Percentiles rank a stretch among this genome's conserved stretches.
phyloP scores from a whole-genome alignment of 2,329 filamentous ascomycete species.

The Cercospora berteroae region DNA sequence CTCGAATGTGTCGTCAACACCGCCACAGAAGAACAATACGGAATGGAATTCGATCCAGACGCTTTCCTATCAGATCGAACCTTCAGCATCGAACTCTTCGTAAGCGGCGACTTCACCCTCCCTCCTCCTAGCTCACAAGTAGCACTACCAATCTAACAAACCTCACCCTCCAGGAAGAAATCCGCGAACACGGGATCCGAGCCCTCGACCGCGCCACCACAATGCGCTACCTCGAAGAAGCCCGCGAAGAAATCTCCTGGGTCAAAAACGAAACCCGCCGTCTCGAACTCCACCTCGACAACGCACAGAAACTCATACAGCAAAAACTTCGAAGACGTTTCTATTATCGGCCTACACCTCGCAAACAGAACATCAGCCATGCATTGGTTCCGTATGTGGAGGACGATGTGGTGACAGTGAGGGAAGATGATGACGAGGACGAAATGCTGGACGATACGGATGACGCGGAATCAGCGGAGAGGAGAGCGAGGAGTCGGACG shows the following conservation, averaged over 20 bases:
- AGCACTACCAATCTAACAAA: not conserved
- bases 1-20: constrained; percentile 13
- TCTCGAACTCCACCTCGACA: constrained; percentile 19
- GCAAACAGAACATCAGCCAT: constrained; percentile 2
- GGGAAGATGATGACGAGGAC: constrained; percentile 9
- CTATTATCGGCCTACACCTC: constrained; percentile 10
- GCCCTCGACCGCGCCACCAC: not conserved
- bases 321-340: constrained; percentile 12
- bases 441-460: constrained; percentile 20
- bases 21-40: constrained; percentile 9
- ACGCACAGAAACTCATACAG: constrained; percentile 12
- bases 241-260: constrained; percentile 21
- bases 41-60: constrained; percentile 15
- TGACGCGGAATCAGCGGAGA: not conserved
- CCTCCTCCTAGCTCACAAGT: not conserved
- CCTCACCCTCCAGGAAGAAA: not conserved
- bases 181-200: constrained; percentile 7
- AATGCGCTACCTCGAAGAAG: constrained; percentile 11
- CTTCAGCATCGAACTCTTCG: constrained; percentile 10
- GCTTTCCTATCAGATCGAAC: constrained; percentile 14
- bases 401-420: not conserved
- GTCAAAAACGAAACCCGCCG: constrained; percentile 17
- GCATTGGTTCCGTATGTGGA: constrained; percentile 8
- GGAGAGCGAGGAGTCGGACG: constrained; percentile 9
- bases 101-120: not conserved